A percentile compares a stretch with the other conserved stretches of the same genome.
Evolutionary conservation across 2,329 filamentous ascomycete genomes (phyloP).

Genomic region (Pseudophaeomoniella oleicola): DNA sequence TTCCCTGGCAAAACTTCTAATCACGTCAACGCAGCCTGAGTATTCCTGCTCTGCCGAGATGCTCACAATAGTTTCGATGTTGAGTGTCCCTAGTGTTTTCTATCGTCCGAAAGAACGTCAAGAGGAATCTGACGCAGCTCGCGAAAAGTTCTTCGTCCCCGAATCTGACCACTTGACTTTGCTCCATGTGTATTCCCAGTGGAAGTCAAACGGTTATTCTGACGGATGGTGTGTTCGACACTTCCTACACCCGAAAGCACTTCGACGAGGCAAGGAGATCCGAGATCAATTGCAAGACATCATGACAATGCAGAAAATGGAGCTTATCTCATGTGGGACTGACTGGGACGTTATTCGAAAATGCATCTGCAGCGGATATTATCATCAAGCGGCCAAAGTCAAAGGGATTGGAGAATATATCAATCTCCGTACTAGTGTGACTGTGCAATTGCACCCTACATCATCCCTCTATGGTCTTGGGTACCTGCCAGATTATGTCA

Average conservation of each 20-base stretch:
- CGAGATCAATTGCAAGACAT: slow-evolving; percentile 88
- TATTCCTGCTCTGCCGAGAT: slow-evolving; percentile 96
- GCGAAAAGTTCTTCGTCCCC: slow-evolving; percentile 96
- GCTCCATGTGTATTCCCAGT: slow-evolving; percentile 88
- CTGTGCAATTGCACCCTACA: slow-evolving; percentile 87
- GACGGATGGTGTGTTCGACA: slow-evolving; percentile 89
- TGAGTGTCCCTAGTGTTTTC: slow-evolving; percentile 91
- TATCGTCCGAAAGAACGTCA: slow-evolving; percentile 93
- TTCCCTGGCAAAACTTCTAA: slow-evolving; percentile 82
- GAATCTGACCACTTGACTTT: slow-evolving; percentile 95
- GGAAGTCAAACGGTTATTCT: slow-evolving; percentile 78
- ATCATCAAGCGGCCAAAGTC: slow-evolving; percentile 91
- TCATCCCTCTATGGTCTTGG: slow-evolving; percentile 84
- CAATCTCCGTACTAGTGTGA: slow-evolving; percentile 87
- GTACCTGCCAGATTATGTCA: slow-evolving; percentile 88
- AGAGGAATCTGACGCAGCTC: slow-evolving; percentile 86
- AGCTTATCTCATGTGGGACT: slow-evolving; percentile 73
- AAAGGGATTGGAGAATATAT: slow-evolving; percentile 96
- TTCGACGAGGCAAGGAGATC: slow-evolving; percentile 85
- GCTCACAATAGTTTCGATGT: slow-evolving; percentile 95
- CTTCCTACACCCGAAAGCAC: slow-evolving; percentile 88
- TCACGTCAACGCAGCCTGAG: slow-evolving; percentile 57
- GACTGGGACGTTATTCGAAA: slow-evolving; percentile 94
- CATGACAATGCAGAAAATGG: slow-evolving; percentile 86
- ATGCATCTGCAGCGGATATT: slow-evolving; percentile 95